These are phyloP conservation scores for Barnettozyma botsteinii DNA, from an alignment of 805 yeast genomes.

Conservation along the genomic window DNA sequence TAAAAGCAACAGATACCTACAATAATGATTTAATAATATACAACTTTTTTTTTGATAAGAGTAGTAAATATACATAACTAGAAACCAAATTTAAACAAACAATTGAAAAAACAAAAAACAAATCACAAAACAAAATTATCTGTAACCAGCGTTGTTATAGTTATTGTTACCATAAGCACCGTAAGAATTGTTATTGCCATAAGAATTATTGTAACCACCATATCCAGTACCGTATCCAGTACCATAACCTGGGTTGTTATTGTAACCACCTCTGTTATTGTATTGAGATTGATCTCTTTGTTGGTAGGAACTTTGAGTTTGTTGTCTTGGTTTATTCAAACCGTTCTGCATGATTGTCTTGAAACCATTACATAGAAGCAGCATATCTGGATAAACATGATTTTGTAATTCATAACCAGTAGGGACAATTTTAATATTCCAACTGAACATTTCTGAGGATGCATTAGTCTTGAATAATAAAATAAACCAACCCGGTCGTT, in stretches of 20 bases:
- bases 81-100: not conserved
- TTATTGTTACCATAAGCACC: not conserved
- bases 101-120: not conserved
- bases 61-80: too few relatives aligned
- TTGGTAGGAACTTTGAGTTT: not conserved
- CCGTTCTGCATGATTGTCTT: constrained; percentile 48
- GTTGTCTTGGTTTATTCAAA: constrained; percentile 3
- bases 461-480: constrained; percentile 80
- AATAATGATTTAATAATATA: not conserved
- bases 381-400: constrained; percentile 84
- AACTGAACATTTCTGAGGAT: constrained; percentile 60
- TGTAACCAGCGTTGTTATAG: not conserved
- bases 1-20: constrained; percentile 2
- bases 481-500: constrained; percentile 90
- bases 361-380: constrained; percentile 89
- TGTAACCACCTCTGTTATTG: not conserved
- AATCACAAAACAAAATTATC: not conserved
- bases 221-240: constrained; percentile 2
- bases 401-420: constrained; percentile 78
- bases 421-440: constrained; percentile 90
- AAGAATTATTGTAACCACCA: constrained; percentile 1
- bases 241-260: not conserved
- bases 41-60: not conserved
- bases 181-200: too few relatives aligned
- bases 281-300: not conserved